Percentiles rank a stretch among this genome's conserved stretches.
These are phyloP conservation scores for Fusarium sp. DNA, from an alignment of 2,329 filamentous ascomycete genomes.

Conservation along the genomic window DNA sequence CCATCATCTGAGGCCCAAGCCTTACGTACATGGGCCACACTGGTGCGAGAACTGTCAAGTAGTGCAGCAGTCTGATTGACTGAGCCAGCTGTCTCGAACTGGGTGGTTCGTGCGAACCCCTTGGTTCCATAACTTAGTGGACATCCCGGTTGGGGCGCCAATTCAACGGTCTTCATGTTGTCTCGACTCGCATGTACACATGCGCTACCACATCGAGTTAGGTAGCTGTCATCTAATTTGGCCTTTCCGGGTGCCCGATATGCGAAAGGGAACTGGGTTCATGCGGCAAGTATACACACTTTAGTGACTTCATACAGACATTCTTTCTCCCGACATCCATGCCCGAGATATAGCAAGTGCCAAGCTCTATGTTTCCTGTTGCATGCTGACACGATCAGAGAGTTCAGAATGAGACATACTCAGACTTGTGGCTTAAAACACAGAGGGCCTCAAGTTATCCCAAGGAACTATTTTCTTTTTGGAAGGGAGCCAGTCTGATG, in stretches of 20 bases:
- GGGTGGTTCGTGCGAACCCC: constrained; percentile 47
- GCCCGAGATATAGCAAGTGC: constrained; percentile 22
- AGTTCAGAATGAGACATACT: constrained; percentile 26
- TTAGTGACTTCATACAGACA: neutral
- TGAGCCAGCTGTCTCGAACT: constrained; percentile 47
- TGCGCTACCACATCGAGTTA: constrained; percentile 25
- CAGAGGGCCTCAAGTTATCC: constrained; percentile 37
- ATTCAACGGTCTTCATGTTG: constrained; percentile 29
- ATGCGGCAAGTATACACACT: constrained; percentile 27
- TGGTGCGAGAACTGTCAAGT: constrained; percentile 28
- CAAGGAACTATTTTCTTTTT: constrained; percentile 6
- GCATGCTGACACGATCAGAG: constrained; percentile 25
- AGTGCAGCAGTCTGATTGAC: constrained; percentile 39
- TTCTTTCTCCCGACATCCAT: constrained; percentile 30
- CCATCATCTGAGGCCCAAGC: constrained; percentile 21
- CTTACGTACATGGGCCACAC: constrained; percentile 26
- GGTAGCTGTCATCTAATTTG: constrained; percentile 25
- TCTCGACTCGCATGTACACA: constrained; percentile 31
- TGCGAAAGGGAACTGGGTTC: constrained; percentile 25
- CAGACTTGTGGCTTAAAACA: constrained; percentile 34
- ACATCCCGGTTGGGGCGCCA: constrained; percentile 18
- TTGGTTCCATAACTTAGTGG: constrained; percentile 32
- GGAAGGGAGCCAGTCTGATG: constrained; percentile 24
- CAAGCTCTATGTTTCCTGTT: constrained; percentile 26
- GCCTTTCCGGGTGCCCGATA: constrained; percentile 35